A percentile compares a stretch with the other conserved stretches of the same genome.
Conservation (phyloP, 2,329 filamentous ascomycete genomes). For the Biscogniauxia sp. region DNA sequence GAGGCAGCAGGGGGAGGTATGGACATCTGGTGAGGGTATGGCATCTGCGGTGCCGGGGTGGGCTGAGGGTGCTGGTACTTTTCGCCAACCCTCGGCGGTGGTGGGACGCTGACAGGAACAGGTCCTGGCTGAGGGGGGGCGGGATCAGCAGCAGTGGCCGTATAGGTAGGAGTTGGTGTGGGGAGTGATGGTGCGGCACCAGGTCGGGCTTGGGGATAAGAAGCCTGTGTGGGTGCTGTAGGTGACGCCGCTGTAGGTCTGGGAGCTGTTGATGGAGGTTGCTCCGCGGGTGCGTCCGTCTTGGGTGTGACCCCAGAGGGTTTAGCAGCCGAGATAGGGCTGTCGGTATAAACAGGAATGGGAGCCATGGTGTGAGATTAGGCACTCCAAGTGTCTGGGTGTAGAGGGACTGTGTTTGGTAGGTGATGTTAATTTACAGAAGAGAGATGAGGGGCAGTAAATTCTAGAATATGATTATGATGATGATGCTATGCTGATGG, state of each 20-base stretch:
- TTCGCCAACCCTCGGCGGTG: conserved; percentile 52
- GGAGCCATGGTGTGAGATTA: conserved; percentile 49
- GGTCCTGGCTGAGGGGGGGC: conserved; percentile 59
- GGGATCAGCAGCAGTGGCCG: conserved; percentile 39
- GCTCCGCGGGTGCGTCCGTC: conserved; percentile 18
- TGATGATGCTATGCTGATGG: no score
- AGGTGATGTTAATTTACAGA: not conserved
- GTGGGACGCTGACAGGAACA: conserved; percentile 46
- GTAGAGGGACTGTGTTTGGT: not conserved
- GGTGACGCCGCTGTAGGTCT: conserved; percentile 27
- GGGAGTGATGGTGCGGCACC: conserved; percentile 46
- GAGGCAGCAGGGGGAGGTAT: conserved; percentile 46
- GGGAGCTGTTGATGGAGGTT: conserved; percentile 6
- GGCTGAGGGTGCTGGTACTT: conserved; percentile 36
- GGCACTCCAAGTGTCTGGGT: not conserved
- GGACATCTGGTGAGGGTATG: conserved; percentile 48
- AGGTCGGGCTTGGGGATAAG: conserved; percentile 44
- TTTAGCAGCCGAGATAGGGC: conserved; percentile 56
- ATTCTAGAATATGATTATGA: no score
- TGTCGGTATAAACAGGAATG: conserved; percentile 58
- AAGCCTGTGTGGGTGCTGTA: conserved; percentile 31
- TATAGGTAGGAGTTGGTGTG: conserved; percentile 39
- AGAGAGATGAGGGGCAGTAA: not conserved
- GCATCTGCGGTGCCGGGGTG: conserved; percentile 31
- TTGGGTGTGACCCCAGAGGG: conserved; percentile 37